Conservation (phyloP, 1,284 basidiomycete genomes). For the Chalciporus sp. region DNA sequence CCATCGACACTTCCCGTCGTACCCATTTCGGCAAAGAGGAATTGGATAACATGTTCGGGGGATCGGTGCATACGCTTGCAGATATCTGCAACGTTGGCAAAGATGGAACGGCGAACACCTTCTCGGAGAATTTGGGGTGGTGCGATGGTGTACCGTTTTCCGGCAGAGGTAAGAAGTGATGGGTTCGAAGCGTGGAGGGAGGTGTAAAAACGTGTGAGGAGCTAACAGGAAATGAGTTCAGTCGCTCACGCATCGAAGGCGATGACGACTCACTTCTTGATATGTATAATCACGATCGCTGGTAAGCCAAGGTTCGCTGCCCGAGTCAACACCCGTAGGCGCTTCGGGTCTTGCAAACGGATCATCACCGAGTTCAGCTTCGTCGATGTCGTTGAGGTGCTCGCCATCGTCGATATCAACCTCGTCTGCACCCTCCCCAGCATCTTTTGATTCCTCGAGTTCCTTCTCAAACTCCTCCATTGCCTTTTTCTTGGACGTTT, state of each 20-base stretch:
- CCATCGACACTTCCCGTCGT: constrained; percentile 97
- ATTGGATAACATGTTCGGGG: constrained; percentile 99
- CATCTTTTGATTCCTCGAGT: constrained; percentile 66
- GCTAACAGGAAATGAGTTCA: constrained; percentile 46
- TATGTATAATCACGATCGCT: constrained; percentile 96
- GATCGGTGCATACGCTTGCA: constrained; percentile 99
- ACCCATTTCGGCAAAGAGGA: constrained; percentile 98
- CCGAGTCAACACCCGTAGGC: constrained; percentile 61
- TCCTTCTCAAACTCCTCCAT: constrained; percentile 92
- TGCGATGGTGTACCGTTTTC: constrained; percentile 95
- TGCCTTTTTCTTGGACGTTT: constrained; percentile 71
- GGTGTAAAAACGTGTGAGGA: constrained; percentile 91
- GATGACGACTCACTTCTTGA: constrained; percentile 64
- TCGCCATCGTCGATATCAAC: constrained; percentile 63
- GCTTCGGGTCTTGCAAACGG: constrained; percentile 70
- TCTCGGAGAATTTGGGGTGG: constrained; percentile 96
- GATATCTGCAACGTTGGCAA: constrained; percentile 96
- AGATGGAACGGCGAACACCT: constrained; percentile 96
- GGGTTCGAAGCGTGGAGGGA: constrained; percentile 95
- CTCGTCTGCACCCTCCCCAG: constrained; percentile 55
- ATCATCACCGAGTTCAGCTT: constrained; percentile 84
- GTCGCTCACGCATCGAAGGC: not conserved
- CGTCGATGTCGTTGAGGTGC: constrained; percentile 69
- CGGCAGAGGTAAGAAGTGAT: constrained; percentile 81
- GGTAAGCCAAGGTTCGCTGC: constrained; percentile 85